These are phyloP conservation scores for Pythium plurisporium DNA, from an alignment of 352 stramenopile species.

Conservation along the genomic window DNA sequence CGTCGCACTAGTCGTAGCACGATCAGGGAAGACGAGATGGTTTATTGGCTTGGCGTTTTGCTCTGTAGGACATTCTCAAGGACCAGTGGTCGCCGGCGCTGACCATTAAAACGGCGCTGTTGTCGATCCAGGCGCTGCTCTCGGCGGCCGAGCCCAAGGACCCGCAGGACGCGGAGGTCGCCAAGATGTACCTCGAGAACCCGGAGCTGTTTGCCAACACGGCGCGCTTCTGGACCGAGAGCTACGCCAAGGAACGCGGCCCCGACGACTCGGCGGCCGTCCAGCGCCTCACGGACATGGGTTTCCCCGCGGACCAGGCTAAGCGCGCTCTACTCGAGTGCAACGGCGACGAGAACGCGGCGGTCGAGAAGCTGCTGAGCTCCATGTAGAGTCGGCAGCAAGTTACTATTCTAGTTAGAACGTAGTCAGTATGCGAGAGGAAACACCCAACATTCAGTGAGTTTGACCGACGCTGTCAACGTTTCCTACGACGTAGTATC, in stretches of 20 bases:
- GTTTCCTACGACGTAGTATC: no score
- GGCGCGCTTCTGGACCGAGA: slow-evolving; percentile 95
- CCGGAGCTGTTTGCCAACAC: slow-evolving; percentile 91
- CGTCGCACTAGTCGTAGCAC: not conserved
- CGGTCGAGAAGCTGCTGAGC: slow-evolving; percentile 79
- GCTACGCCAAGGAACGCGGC: slow-evolving; percentile 85
- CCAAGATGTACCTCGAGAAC: slow-evolving; percentile 95
- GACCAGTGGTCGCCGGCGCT: slow-evolving; percentile 95
- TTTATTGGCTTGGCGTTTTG: not conserved
- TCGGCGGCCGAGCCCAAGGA: slow-evolving; percentile 91
- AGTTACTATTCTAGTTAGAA: slow-evolving; percentile 1
- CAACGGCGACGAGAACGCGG: slow-evolving; percentile 84
- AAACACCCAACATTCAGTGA: no score
- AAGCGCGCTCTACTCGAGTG: slow-evolving; percentile 56
- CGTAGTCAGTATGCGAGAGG: not conserved
- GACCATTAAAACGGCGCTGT: slow-evolving; percentile 96
- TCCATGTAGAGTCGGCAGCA: slow-evolving; percentile 58
- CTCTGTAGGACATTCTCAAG: slow-evolving; percentile 93
- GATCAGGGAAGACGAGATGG: not conserved
- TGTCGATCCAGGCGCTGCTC: slow-evolving; percentile 95
- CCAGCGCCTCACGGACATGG: slow-evolving; percentile 80
- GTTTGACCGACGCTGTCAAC: no score
- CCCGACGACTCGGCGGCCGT: slow-evolving; percentile 55
- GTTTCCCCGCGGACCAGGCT: slow-evolving; percentile 72
- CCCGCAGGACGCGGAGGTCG: slow-evolving; percentile 94